phyloP scores from a whole-genome alignment of 345 rosid species.

The Salix dunnii region DNA sequence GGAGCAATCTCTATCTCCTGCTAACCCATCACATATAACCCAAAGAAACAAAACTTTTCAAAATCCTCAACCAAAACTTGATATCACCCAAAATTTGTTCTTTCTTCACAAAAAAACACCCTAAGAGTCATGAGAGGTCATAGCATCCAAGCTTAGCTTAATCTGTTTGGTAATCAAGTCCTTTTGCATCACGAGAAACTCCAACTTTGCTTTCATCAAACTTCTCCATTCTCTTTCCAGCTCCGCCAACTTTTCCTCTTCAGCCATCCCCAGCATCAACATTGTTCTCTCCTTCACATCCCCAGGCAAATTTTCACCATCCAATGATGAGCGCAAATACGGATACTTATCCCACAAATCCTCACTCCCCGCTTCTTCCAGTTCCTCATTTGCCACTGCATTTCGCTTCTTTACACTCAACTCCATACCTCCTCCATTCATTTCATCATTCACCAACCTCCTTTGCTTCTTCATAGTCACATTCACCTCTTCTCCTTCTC shows the following conservation, averaged over 20 bases:
- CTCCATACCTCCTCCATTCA: not conserved
- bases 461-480: not conserved
- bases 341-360: constrained; percentile 18
- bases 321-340: constrained; percentile 10
- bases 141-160: constrained; percentile 9
- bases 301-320: not conserved
- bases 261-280: constrained; percentile 3
- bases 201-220: constrained; percentile 16
- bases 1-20: not conserved
- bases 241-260: constrained; percentile 16
- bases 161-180: constrained; percentile 25
- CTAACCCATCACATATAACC: not conserved
- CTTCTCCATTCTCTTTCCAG: constrained; percentile 20
- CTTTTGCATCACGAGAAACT: constrained; percentile 19
- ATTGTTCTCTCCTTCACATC: not conserved
- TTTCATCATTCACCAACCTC: too few relatives aligned
- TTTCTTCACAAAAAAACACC: not conserved
- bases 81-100: not conserved
- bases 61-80: not conserved
- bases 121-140: not conserved
- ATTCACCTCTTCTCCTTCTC: not conserved
- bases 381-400: not conserved
- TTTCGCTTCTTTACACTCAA: not conserved
- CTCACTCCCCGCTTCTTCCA: not conserved
- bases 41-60: not conserved